phyloP scores from a whole-genome alignment of 106 monocot genomes.

The Triglochin maritima region DNA sequence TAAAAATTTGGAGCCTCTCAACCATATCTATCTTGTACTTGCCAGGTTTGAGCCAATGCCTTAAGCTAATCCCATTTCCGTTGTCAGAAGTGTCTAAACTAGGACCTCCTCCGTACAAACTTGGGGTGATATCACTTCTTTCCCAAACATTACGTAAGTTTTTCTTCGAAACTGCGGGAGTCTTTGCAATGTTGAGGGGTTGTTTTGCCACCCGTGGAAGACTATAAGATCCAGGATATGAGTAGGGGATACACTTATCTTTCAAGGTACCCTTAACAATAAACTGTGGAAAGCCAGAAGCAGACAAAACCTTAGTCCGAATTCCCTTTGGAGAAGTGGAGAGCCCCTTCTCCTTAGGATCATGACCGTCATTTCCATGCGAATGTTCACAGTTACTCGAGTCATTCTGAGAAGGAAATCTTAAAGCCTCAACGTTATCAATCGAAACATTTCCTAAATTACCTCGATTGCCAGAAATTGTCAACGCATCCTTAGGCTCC shows the following conservation, averaged over 20 bases:
- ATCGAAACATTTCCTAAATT: background rate
- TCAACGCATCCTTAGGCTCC: conserved; percentile 15
- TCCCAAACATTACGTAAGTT: conserved; percentile 9
- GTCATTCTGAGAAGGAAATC: conserved; percentile 4
- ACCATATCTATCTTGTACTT: conserved; percentile 22
- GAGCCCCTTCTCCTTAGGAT: background rate
- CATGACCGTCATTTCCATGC: conserved; percentile 13
- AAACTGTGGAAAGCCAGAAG: conserved; percentile 46
- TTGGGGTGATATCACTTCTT: conserved; percentile 11
- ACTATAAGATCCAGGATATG: conserved; percentile 17
- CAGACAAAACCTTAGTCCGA: conserved; percentile 24
- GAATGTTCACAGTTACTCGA: background rate
- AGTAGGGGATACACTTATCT: conserved; percentile 45
- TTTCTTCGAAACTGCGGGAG: background rate
- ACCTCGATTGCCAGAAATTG: background rate
- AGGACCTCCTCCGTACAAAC: conserved; percentile 10
- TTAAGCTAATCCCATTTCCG: conserved; percentile 35
- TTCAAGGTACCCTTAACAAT: conserved; percentile 30
- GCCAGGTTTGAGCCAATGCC: conserved; percentile 41
- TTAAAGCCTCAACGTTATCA: background rate
- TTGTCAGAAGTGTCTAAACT: background rate
- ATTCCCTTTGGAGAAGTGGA: conserved; percentile 8
- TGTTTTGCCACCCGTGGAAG: background rate
- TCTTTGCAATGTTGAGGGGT: conserved; percentile 16
- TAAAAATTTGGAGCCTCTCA: conserved; percentile 63